Percentiles rank a stretch among this genome's conserved stretches.
Evolutionary conservation across 2,329 filamentous ascomycete species (phyloP).

Genomic region (Exophiala viscosa): DNA sequence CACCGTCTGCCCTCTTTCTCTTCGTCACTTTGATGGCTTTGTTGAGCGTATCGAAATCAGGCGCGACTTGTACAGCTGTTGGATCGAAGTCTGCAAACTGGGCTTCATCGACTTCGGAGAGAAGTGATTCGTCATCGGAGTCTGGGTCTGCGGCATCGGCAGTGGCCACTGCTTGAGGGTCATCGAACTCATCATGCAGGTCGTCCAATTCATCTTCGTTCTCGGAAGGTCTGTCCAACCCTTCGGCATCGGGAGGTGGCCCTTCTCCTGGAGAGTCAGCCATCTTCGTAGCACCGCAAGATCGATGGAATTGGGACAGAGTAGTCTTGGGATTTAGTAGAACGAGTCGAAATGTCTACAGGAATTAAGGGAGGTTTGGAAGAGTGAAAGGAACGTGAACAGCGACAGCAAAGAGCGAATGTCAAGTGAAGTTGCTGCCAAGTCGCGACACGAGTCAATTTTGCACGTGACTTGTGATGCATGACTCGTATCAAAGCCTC

Average conservation of each 20-base stretch:
- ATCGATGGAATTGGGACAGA: not conserved
- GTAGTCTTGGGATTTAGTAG: not conserved
- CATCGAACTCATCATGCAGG: conserved; percentile 19
- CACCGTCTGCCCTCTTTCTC: conserved; percentile 59
- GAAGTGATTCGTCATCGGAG: conserved; percentile 59
- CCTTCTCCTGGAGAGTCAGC: conserved; percentile 21
- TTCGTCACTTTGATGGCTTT: conserved; percentile 61
- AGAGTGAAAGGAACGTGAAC: too few species aligned
- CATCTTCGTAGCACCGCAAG: conserved; percentile 21
- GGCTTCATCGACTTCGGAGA: conserved; percentile 63
- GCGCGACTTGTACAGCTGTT: conserved; percentile 56
- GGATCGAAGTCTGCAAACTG: conserved; percentile 64
- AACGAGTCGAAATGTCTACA: not conserved
- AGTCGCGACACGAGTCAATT: not conserved
- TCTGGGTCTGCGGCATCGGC: conserved; percentile 38
- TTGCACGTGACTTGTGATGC: not conserved
- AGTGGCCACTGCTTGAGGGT: conserved; percentile 28
- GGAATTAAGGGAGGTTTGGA: not conserved
- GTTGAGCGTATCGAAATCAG: conserved; percentile 58
- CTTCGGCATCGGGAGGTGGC: conserved; percentile 32
- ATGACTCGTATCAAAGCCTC: not conserved
- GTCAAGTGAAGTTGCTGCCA: not conserved
- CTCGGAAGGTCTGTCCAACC: conserved; percentile 42
- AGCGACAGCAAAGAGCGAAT: too few species aligned
- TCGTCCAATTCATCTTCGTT: conserved; percentile 28